Percentiles rank a stretch among this genome's conserved stretches.
phyloP scores from a whole-genome alignment of 2,329 filamentous ascomycete genomes.

The Aspergillus ochraceus region DNA sequence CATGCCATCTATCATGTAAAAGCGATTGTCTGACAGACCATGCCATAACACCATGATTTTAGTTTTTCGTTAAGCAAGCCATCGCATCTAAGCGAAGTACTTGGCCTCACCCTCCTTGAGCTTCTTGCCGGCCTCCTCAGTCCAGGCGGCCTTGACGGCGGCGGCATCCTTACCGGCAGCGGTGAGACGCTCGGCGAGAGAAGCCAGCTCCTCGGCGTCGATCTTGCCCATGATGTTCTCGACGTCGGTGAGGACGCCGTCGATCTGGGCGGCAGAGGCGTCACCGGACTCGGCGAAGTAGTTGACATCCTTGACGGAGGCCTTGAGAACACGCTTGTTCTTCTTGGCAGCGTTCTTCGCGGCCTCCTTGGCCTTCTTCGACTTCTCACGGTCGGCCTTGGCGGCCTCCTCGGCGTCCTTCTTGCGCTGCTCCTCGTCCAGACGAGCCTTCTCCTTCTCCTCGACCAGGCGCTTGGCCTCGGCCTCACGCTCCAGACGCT shows the following conservation, averaged over 20 bases:
- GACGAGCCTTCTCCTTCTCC: conserved; percentile 79
- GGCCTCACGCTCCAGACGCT: conserved; percentile 84
- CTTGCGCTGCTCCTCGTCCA: conserved; percentile 74
- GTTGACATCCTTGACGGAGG: conserved; percentile 94
- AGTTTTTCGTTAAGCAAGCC: background rate
- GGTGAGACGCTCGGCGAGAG: conserved; percentile 76
- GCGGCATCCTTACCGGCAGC: conserved; percentile 72
- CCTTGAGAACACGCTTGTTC: conserved; percentile 97
- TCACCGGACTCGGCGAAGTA: conserved; percentile 79
- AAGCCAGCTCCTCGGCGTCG: conserved; percentile 85
- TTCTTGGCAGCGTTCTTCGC: conserved; percentile 99
- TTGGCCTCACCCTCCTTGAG: conserved; percentile 81
- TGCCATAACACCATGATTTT: background rate
- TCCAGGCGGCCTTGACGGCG: conserved; percentile 84
- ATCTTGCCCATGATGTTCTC: conserved; percentile 86
- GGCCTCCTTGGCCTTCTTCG: conserved; percentile 97
- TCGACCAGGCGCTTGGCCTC: conserved; percentile 85
- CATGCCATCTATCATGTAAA: conserved; percentile 1
- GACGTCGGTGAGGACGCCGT: conserved; percentile 78
- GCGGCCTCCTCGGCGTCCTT: conserved; percentile 84
- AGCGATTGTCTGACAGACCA: background rate
- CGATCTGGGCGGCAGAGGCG: conserved; percentile 73
- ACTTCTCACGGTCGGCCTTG: conserved; percentile 77
- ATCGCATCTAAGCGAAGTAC: conserved; percentile 32
- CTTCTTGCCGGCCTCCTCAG: conserved; percentile 77